These are phyloP conservation scores for Colletotrichum sp. DNA, from an alignment of 2,329 filamentous ascomycete genomes.

Conservation along the genomic window DNA sequence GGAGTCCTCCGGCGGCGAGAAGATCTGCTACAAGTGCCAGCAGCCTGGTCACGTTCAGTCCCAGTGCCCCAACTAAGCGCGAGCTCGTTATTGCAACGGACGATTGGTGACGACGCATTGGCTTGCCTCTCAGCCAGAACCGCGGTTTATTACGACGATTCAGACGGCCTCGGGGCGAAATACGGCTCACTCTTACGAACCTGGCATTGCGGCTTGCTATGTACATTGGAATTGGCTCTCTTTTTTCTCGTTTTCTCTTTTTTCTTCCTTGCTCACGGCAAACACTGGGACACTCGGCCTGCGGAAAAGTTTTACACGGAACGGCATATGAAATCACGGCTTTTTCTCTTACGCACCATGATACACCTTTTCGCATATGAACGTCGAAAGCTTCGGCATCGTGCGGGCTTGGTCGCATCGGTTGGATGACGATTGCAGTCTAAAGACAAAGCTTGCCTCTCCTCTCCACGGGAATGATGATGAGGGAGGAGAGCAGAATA, in stretches of 20 bases:
- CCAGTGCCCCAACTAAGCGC: constrained; percentile 77
- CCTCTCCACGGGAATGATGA: neutral
- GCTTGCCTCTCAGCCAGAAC: constrained; percentile 4
- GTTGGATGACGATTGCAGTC: constrained; percentile 21
- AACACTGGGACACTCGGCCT: constrained; percentile 19
- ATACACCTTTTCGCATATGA: constrained; percentile 22
- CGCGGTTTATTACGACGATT: constrained; percentile 1
- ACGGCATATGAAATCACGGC: constrained; percentile 23
- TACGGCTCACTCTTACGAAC: constrained; percentile 14
- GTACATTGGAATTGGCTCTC: constrained; percentile 11
- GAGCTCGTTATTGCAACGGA: constrained; percentile 3
- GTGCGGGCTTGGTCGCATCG: constrained; percentile 18
- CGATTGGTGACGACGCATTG: constrained; percentile 20
- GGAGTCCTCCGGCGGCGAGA: constrained; percentile 84
- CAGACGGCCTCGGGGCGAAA: constrained; percentile 2
- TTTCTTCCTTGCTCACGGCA: constrained; percentile 21
- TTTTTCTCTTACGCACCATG: constrained; percentile 23
- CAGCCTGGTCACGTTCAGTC: constrained; percentile 89
- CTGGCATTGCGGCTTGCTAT: constrained; percentile 21
- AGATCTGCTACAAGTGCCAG: constrained; percentile 98
- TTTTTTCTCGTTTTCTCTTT: neutral
- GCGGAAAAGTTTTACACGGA: constrained; percentile 23
- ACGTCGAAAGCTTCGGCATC: constrained; percentile 10
- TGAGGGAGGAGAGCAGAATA: neutral
- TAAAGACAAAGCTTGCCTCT: constrained; percentile 15